Evolutionary conservation across 148 eudicot genomes (phyloP), one percentile per base, ranked within the genome.

Genomic region (Pouteria glomerata): DNA sequence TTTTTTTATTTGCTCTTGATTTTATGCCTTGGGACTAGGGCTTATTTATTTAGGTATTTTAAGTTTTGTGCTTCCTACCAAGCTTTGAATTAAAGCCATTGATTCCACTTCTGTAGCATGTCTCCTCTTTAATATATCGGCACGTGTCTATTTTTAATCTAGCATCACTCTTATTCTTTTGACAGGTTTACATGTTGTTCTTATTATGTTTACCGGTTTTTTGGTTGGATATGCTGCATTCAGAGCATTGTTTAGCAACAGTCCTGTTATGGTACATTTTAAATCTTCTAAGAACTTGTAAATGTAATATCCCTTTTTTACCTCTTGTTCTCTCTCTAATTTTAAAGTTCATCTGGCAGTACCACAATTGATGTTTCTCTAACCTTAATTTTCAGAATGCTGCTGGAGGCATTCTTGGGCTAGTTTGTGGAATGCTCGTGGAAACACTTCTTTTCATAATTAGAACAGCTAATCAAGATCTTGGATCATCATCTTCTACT

Each of bases 371-470:
- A 67, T 14, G 57, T 3, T 41, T 66, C 50, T 57, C 48, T 30
- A 3, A 68, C 24, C 18, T 1, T 61, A 39, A 52, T 66, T 76
- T 79, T 68, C 88, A 91, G 98, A 86, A 90, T 79, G 97, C 96
- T 68, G 93, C 89, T 23, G 98, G 98, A 69, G 98, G 98, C 75
- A 88, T 95, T 37, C 83, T 90, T 11, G 98, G 97, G 34, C 75
- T 95, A 76, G 91, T 91, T 24, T 26, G 75, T 51, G 96, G 78
- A 42, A 95, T 95, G 99, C 90, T 95, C 47, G 81, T 95, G 60
- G 99, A 95, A 79, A 90, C 98, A 7, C 86, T 95, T 82, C 80
- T 90, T 3, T 95, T 95, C 75, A 90, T 95, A 47, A 82, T 95
- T 66, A 86, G 86, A 76, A 78, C 96, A 39, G 78, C 90, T 1